Conservation (phyloP, 2,329 filamentous ascomycete genomes). For the Lasiodiplodia theobromae region DNA sequence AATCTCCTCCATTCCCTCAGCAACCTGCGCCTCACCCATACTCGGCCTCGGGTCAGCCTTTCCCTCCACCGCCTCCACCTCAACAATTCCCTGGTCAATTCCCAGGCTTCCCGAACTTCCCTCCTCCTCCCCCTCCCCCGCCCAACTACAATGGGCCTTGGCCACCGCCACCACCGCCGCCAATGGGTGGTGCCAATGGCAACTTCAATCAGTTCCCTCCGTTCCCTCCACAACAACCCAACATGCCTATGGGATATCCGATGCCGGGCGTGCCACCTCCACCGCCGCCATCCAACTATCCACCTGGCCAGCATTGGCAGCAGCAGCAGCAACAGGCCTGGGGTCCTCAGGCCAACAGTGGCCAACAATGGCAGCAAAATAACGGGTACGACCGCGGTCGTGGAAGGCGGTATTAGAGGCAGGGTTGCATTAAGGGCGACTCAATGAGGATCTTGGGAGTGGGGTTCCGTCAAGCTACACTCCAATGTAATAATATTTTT, state of each 20-base stretch:
- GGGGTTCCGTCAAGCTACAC: neutral
- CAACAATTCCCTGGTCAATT: conserved; percentile 22
- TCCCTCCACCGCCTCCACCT: conserved; percentile 18
- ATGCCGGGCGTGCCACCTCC: conserved; percentile 20
- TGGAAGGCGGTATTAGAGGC: conserved; percentile 8
- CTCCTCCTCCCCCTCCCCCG: conserved; percentile 24
- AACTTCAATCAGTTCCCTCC: conserved; percentile 16
- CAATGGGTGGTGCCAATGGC: conserved; percentile 9
- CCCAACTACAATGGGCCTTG: conserved; percentile 29
- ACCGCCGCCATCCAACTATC: conserved; percentile 2
- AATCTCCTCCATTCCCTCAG: conserved; percentile 17
- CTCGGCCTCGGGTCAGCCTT: conserved; percentile 6
- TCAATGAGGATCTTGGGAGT: neutral
- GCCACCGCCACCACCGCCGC: conserved; percentile 29
- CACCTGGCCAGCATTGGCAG: conserved; percentile 19
- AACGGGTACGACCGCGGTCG: conserved; percentile 18
- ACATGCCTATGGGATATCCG: conserved; percentile 26
- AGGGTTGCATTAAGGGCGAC: neutral
- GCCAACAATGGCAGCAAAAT: conserved; percentile 14
- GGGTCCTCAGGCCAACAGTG: neutral
- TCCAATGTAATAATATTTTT: neutral
- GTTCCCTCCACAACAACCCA: conserved; percentile 23
- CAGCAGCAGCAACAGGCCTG: conserved; percentile 11
- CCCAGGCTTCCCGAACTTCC: conserved; percentile 4
- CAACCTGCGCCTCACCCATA: conserved; percentile 14